A percentile compares a stretch with the other conserved stretches of the same genome.
phyloP scores from a whole-genome alignment of 495 filamentous ascomycete genomes.

The Hypoxylon cercidicola region DNA sequence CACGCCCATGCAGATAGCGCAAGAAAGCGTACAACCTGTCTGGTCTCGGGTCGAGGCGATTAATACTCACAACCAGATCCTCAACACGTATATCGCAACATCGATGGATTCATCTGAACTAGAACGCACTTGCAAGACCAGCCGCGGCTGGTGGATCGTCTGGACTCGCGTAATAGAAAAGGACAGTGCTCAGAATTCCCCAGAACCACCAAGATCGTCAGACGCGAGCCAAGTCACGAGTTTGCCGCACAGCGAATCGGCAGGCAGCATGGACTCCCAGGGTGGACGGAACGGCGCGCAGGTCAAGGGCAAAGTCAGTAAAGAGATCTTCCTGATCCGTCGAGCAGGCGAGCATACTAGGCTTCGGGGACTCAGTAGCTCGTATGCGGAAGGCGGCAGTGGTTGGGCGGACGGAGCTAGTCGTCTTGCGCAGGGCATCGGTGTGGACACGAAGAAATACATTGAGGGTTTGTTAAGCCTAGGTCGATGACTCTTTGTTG shows the following conservation, averaged over 20 bases:
- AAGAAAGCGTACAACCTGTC: constrained; percentile 37
- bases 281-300: background rate
- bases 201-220: constrained; percentile 29
- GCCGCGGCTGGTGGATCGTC: constrained; percentile 94
- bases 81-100: constrained; percentile 77
- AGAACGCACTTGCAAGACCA: constrained; percentile 92
- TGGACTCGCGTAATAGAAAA: constrained; percentile 79
- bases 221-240: constrained; percentile 31
- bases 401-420: constrained; percentile 68
- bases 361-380: constrained; percentile 49
- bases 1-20: constrained; percentile 55
- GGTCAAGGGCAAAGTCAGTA: constrained; percentile 46
- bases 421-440: constrained; percentile 84
- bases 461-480: constrained; percentile 84
- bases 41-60: constrained; percentile 92
- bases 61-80: constrained; percentile 85
- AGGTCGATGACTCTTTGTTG: constrained; percentile 63
- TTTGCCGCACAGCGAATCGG: constrained; percentile 30
- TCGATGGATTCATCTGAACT: constrained; percentile 67
- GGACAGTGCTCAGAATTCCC: constrained; percentile 23
- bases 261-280: constrained; percentile 43
- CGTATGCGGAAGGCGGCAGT: constrained; percentile 52
- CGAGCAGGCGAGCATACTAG: constrained; percentile 73
- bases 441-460: constrained; percentile 86
- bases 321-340: constrained; percentile 83